phyloP scores from a whole-genome alignment of 208 protist species.

The Endotrypanum monterogeii region DNA sequence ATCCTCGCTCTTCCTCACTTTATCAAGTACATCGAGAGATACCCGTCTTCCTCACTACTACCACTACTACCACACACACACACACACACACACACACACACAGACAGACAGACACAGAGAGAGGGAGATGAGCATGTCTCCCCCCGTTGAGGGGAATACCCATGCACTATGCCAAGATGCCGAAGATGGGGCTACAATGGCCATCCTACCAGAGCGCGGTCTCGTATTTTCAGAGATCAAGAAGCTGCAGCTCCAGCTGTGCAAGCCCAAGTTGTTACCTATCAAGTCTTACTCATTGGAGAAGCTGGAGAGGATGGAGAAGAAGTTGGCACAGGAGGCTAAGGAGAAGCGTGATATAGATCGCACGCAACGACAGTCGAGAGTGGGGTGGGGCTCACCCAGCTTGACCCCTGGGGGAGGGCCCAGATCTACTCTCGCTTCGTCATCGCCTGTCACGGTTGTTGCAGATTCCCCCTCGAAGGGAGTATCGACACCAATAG shows the following conservation, averaged over 20 bases:
- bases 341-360: constrained; percentile 48
- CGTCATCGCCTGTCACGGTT: neutral
- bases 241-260: constrained; percentile 85
- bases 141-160: constrained; percentile 5
- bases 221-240: constrained; percentile 82
- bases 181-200: constrained; percentile 19
- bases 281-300: constrained; percentile 96
- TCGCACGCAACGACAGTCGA: constrained; percentile 29
- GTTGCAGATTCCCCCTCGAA: neutral
- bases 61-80: neutral
- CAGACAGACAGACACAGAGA: neutral
- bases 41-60: too few relatives aligned
- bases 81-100: neutral
- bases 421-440: neutral
- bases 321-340: constrained; percentile 49
- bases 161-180: neutral
- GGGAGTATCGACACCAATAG: neutral
- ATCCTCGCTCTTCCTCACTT: too few relatives aligned
- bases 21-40: too few relatives aligned
- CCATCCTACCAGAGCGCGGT: constrained; percentile 81
- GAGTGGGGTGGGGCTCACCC: constrained; percentile 36
- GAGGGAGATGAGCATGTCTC: neutral
- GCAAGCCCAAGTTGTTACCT: constrained; percentile 96
- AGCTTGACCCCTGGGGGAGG: neutral
- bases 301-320: constrained; percentile 92